phyloP scores from a whole-genome alignment of 2,329 filamentous ascomycete genomes.

The Penicillium sp. region DNA sequence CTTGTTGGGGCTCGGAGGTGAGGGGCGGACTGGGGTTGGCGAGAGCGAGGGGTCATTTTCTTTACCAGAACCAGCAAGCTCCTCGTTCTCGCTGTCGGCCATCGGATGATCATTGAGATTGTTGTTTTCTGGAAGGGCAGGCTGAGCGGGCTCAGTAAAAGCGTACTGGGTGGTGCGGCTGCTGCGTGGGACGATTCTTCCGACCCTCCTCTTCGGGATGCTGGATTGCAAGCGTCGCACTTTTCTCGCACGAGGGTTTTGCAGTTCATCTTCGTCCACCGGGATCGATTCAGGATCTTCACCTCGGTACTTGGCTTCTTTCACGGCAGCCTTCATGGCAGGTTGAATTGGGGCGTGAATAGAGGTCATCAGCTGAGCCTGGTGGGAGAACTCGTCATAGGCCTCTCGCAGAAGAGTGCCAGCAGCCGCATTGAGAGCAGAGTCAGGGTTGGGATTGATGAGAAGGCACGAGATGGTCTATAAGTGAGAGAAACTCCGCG shows the following conservation, averaged over 20 bases:
- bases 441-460: constrained; percentile 66
- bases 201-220: constrained; percentile 14
- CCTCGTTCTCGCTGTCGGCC: constrained; percentile 22
- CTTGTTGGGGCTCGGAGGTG: constrained; percentile 40
- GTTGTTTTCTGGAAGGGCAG: not conserved
- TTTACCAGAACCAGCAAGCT: constrained; percentile 43
- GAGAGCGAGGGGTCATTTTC: constrained; percentile 53
- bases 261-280: constrained; percentile 25
- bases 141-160: not conserved
- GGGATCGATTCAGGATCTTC: constrained; percentile 46
- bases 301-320: constrained; percentile 57
- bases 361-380: constrained; percentile 63
- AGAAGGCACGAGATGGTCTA: constrained; percentile 63
- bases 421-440: constrained; percentile 62
- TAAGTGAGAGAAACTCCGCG: not conserved
- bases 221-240: constrained; percentile 12
- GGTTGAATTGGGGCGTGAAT: constrained; percentile 60
- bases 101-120: constrained; percentile 13
- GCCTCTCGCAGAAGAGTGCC: constrained; percentile 61
- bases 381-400: constrained; percentile 57
- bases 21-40: constrained; percentile 36
- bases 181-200: constrained; percentile 5
- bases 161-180: not conserved
- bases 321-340: constrained; percentile 47
- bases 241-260: constrained; percentile 18